Base-by-base conservation (phyloP, 2,329 filamentous ascomycete genomes). In the Colletotrichum sidae region DNA sequence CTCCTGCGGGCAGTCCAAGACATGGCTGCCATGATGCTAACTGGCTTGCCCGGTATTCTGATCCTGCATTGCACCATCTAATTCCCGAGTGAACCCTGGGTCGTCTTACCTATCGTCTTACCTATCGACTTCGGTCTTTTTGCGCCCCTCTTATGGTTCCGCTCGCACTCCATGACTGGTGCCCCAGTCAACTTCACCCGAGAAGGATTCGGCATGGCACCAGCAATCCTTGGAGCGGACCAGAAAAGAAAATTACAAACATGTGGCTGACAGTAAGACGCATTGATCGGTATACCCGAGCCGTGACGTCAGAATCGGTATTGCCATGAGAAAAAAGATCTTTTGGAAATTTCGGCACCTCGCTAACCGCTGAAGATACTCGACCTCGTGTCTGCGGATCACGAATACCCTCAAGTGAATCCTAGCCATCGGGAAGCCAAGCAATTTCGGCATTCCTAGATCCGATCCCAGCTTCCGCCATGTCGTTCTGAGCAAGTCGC, bases 261-360 rank as follows among this genome's bases (percentile, higher is more conserved):
- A 37, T 15, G n/a, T 39, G 15, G 25, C 55, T 51, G 46, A 51
- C 55, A 51, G 46, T 25, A 25, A 25, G 25, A 25, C 25, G 25
- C 25, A 25, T 25, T 25, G 3, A 25, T 37, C 56, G 39, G 45
- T 37, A 17, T 12, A 10, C 17, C 35, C 41, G 12, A 39, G 38
- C 15, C 50, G 35, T 61, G 61, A 65, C 61, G 61, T 61, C 61
- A 65, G 15, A 12, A 15, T 60, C 56, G 50, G 37, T 33, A n/a
- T 12, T 34, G 34, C 11, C 38, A n/a, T 15, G n/a, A 17, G 33
- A 41, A 47, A 25, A 37, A 33, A 9, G 8, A 51, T 37, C 49
- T 5, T 25, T 25, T 25, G 25, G 25, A 25, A 25, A 5, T 25
- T 25, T 25, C 25, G 25, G 25, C 25, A 25, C 25, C 4, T 25